A percentile compares a stretch with the other conserved stretches of the same genome.
Evolutionary conservation across 208 protist genomes (phyloP).

Genomic region (Porcisia hertigi): DNA sequence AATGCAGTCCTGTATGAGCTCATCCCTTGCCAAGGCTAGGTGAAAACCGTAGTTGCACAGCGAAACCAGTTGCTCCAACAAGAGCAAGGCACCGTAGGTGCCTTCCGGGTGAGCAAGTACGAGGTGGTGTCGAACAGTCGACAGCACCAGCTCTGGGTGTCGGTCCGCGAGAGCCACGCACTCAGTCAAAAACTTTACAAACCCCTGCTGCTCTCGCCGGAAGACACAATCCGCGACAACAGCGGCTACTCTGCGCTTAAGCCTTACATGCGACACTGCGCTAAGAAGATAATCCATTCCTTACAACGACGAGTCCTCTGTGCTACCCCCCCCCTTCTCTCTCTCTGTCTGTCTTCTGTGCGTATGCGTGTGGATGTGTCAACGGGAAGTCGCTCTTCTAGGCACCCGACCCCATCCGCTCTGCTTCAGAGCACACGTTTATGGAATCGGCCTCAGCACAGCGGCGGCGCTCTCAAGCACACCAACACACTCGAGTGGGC

Average conservation of each 20-base stretch:
- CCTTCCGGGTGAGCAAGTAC: slow-evolving; percentile 30
- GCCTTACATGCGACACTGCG: slow-evolving; percentile 50
- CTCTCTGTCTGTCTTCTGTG: background rate
- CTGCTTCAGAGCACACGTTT: background rate
- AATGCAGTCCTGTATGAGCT: slow-evolving; percentile 60
- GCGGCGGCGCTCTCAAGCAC: background rate
- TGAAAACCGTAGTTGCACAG: slow-evolving; percentile 82
- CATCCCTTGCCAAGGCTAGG: slow-evolving; percentile 55
- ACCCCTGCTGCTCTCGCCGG: slow-evolving; percentile 20
- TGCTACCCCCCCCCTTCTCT: too few relatives aligned
- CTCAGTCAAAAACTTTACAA: slow-evolving; percentile 32
- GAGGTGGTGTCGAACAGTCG: slow-evolving; percentile 43
- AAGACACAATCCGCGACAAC: slow-evolving; percentile 45
- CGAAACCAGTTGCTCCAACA: slow-evolving; percentile 80
- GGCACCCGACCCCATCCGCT: background rate
- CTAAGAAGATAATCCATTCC: slow-evolving; percentile 72
- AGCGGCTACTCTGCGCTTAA: slow-evolving; percentile 48
- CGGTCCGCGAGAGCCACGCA: slow-evolving; percentile 59
- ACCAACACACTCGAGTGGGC: background rate
- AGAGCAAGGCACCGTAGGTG: slow-evolving; percentile 47
- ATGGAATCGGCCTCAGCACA: background rate
- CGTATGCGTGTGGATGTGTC: background rate
- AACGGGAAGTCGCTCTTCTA: background rate
- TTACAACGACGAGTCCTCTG: background rate
- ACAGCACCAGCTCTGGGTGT: slow-evolving; percentile 56